Base-by-base conservation (phyloP, 495 filamentous ascomycete genomes). In the Podospora tetraspora region DNA sequence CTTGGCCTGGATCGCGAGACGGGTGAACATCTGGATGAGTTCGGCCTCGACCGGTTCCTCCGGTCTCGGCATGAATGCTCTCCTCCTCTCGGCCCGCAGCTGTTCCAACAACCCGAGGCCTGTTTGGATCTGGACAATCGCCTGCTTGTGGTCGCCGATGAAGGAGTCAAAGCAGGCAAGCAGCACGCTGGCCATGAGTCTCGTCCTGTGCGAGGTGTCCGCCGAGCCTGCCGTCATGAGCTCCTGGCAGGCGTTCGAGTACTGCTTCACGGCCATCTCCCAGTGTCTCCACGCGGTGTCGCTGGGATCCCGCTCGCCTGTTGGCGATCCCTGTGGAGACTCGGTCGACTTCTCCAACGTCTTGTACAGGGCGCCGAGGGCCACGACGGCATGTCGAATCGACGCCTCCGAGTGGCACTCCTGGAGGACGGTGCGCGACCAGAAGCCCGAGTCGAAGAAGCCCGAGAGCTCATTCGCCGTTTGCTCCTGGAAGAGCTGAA, bases 381-480 rank as follows among this genome's bases (percentile, higher is more conserved):
- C 89, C 16, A 90, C 81, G 1, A 90, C 83, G 9, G 89, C 87
- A 74, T 91, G 88, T 24, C 86, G 82, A 58, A 91, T 86, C 5
- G 85, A 81, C 4, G 88, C 80, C 72, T 90, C 86, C 19, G 82
- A 82, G 61, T 86, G 83, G 57, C 85, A 87, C 68, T 86, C 86
- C 72, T 88, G 86, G 37, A 89, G 75, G 12, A 91, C 80, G 16
- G 77, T 80, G 59, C 75, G 79, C 13, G 79, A 84, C 89, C 88
- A 91, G 68, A 90, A 88, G 8, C 83, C 84, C 4, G 86, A 88
- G 63, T 83, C 79, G 63, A 89, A 90, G 71, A 87, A 86, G 3
- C 88, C 88, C 1, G 87, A 84, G 32, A 91, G 77, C 68, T 88
- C 86, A 62, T 75, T 82, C 0, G 85, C 81, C 0, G 86, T 89